Conservation (phyloP, 2,329 filamentous ascomycete genomes). For the Alternaria arbusti region DNA sequence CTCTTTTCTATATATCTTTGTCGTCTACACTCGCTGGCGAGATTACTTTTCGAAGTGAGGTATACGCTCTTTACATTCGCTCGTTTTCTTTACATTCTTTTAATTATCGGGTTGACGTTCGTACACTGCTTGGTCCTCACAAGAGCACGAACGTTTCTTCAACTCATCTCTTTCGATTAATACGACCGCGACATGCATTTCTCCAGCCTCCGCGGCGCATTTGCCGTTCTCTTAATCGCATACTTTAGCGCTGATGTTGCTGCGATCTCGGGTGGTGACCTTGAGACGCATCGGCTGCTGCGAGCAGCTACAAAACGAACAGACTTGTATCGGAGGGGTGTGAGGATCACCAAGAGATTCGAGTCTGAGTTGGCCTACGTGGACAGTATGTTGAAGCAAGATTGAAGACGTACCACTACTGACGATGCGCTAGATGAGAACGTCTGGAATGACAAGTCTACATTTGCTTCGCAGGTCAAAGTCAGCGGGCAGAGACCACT, state of each 20-base stretch:
- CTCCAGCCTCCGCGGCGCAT: slow-evolving; percentile 14
- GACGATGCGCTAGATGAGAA: slow-evolving; percentile 28
- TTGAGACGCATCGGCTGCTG: slow-evolving; percentile 30
- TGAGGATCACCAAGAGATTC: slow-evolving; percentile 35
- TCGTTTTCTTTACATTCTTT: background rate
- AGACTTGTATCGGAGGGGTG: slow-evolving; percentile 30
- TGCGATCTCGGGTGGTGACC: slow-evolving; percentile 2
- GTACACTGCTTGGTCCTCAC: background rate
- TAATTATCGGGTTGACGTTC: background rate
- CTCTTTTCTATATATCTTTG: background rate
- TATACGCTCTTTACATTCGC: background rate
- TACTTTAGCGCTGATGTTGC: slow-evolving; percentile 19
- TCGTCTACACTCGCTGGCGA: slow-evolving; percentile 9
- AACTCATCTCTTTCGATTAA: background rate
- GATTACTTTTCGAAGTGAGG: background rate
- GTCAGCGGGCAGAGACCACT: slow-evolving; percentile 42
- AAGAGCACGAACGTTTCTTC: background rate
- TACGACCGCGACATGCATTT: slow-evolving; percentile 16
- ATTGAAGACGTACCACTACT: too few species aligned
- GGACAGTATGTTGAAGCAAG: slow-evolving; percentile 35
- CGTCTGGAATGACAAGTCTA: slow-evolving; percentile 25
- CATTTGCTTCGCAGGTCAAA: slow-evolving; percentile 45
- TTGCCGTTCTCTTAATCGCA: slow-evolving; percentile 20
- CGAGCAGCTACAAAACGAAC: slow-evolving; percentile 41
- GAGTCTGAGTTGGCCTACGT: slow-evolving; percentile 41